Evolutionary conservation across 2,329 filamentous ascomycete species (phyloP).

Genomic region (Cordyceps sp.): DNA sequence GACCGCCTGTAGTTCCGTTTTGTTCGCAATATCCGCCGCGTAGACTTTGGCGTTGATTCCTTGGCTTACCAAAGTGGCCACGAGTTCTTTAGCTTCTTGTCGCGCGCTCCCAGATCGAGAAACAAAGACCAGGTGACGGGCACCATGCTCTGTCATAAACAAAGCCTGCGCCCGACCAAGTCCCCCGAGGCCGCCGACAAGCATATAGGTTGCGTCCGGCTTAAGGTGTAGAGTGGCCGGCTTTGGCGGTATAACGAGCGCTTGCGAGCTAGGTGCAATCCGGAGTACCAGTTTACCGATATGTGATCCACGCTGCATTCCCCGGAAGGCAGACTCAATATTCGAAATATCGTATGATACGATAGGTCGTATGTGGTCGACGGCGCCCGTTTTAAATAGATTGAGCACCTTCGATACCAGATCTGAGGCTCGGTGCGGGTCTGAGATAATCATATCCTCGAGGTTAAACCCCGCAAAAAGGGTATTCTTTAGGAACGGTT

Average conservation of each 20-base stretch:
- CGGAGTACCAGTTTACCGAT: conserved; percentile 1
- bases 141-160: neutral
- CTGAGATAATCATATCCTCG: neutral
- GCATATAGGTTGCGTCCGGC: neutral
- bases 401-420: neutral
- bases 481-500: neutral
- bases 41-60: neutral
- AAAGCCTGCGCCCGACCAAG: neutral
- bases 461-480: neutral
- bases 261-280: neutral
- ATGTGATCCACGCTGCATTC: neutral
- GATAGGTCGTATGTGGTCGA: neutral
- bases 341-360: neutral
- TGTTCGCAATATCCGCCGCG: conserved; percentile 1
- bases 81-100: neutral
- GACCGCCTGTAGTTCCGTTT: neutral
- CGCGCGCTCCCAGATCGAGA: conserved; percentile 1
- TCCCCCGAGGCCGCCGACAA: conserved; percentile 1
- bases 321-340: neutral
- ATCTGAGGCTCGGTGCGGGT: neutral
- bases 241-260: neutral
- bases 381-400: neutral
- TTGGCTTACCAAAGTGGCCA: neutral
- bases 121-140: neutral
- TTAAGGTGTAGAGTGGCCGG: neutral